phyloP scores from a whole-genome alignment of 768 basidiomycete genomes.

The Phanerochaete carnosa region DNA sequence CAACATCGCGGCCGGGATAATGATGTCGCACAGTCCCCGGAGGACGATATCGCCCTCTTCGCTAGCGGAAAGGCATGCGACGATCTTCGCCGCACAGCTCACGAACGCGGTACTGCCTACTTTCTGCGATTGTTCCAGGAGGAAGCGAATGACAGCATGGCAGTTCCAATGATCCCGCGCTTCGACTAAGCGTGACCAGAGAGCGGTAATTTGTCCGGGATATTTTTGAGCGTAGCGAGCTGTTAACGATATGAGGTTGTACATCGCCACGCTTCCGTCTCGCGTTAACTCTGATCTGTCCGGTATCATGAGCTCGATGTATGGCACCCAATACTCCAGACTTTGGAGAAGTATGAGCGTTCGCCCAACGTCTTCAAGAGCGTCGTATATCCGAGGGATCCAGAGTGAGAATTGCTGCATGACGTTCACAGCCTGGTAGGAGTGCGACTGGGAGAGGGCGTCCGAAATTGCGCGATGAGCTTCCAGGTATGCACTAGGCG shows the following conservation, averaged over 20 bases:
- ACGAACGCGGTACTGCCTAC: constrained; percentile 79
- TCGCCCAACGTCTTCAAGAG: constrained; percentile 40
- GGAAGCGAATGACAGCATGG: constrained; percentile 74
- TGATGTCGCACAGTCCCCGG: constrained; percentile 79
- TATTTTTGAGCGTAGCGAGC: constrained; percentile 69
- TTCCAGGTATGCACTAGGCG: constrained; percentile 74
- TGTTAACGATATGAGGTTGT: constrained; percentile 82
- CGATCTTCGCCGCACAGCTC: constrained; percentile 72
- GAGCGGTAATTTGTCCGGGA: constrained; percentile 72
- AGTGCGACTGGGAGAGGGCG: constrained; percentile 76
- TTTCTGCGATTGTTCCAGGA: constrained; percentile 85
- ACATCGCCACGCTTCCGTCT: constrained; percentile 64
- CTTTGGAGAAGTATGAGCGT: constrained; percentile 66
- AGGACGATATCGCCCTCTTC: constrained; percentile 69
- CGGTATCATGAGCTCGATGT: constrained; percentile 66
- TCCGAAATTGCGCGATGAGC: constrained; percentile 78
- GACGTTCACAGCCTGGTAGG: constrained; percentile 58
- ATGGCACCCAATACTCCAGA: constrained; percentile 80
- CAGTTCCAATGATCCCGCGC: constrained; percentile 69
- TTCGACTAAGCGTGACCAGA: constrained; percentile 80
- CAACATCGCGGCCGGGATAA: constrained; percentile 84
- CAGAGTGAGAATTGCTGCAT: constrained; percentile 70
- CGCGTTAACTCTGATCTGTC: constrained; percentile 51
- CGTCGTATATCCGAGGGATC: constrained; percentile 58
- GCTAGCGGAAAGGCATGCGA: constrained; percentile 82